These are phyloP conservation scores for Isatis lusitanica DNA, from an alignment of 441 rosid species.

Conservation along the genomic window DNA sequence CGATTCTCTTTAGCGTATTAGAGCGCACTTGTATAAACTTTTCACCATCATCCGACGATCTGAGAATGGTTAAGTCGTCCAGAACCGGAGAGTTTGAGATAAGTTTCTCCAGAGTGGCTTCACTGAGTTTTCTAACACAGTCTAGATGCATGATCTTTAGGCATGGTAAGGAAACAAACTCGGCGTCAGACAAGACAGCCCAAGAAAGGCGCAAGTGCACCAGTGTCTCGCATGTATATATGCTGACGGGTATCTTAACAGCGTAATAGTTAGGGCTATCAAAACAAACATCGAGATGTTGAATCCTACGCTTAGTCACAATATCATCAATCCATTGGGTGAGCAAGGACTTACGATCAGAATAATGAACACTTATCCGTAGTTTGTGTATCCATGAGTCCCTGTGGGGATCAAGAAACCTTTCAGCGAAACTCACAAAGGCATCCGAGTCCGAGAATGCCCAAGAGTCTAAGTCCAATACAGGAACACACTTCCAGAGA, in stretches of 20 bases:
- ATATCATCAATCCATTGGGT: background rate
- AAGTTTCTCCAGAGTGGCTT: background rate
- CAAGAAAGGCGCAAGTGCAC: background rate
- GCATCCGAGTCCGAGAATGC: too few relatives aligned
- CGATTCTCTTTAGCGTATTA: background rate
- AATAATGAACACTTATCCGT: too few relatives aligned
- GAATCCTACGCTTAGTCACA: background rate
- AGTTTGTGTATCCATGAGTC: too few relatives aligned
- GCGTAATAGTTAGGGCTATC: background rate
- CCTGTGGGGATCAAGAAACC: too few relatives aligned
- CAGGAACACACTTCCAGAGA: conserved; percentile 6
- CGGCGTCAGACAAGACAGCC: background rate
- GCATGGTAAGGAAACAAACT: conserved; percentile 7
- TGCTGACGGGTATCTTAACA: background rate
- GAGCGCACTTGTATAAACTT: background rate
- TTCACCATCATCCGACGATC: background rate
- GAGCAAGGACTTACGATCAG: background rate
- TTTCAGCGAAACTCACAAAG: too few relatives aligned
- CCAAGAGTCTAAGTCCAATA: background rate
- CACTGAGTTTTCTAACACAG: background rate
- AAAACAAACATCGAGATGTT: background rate
- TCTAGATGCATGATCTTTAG: conserved; percentile 5
- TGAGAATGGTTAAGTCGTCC: conserved; percentile 3
- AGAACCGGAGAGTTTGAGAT: conserved; percentile 11
- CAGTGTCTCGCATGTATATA: conserved; percentile 1